These are phyloP conservation scores for Phytophthora sp. DNA, from an alignment of 352 stramenopile species.

Conservation along the genomic window DNA sequence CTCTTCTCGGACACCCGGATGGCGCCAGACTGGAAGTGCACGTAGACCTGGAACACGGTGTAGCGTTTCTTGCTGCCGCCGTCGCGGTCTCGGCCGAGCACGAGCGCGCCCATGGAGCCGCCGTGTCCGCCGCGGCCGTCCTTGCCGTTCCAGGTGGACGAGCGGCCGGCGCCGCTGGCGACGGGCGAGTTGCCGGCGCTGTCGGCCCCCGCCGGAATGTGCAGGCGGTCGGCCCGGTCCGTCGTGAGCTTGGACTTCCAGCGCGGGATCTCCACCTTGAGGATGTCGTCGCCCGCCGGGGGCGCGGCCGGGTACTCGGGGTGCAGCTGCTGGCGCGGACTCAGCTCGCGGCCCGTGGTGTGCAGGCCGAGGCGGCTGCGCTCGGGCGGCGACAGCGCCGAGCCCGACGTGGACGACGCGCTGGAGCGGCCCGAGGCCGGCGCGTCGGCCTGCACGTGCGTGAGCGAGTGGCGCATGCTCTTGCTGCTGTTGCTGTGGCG, in stretches of 20 bases:
- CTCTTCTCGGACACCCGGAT: slow-evolving; percentile 74
- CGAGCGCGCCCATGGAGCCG: slow-evolving; percentile 40
- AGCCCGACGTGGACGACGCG: slow-evolving; percentile 36
- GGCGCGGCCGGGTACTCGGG: slow-evolving; percentile 36
- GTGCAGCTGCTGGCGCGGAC: slow-evolving; percentile 36
- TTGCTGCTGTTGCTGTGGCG: slow-evolving; percentile 38
- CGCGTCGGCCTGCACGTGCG: slow-evolving; percentile 42
- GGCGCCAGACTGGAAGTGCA: slow-evolving; percentile 75
- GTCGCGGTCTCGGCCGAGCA: slow-evolving; percentile 27
- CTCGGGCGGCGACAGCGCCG: slow-evolving; percentile 27
- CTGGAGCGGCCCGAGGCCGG: slow-evolving; percentile 30
- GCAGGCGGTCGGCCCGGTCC: slow-evolving; percentile 49
- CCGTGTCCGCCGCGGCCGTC: slow-evolving; percentile 41
- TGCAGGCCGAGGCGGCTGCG: slow-evolving; percentile 26
- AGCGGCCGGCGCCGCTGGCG: slow-evolving; percentile 25
- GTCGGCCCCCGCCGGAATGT: slow-evolving; percentile 29
- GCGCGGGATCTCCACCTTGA: slow-evolving; percentile 75
- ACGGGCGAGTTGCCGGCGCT: slow-evolving; percentile 44
- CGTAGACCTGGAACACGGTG: slow-evolving; percentile 80
- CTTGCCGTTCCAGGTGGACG: slow-evolving; percentile 63
- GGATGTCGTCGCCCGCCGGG: slow-evolving; percentile 57
- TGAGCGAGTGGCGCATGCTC: slow-evolving; percentile 56
- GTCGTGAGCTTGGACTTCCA: slow-evolving; percentile 68
- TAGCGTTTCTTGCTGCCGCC: slow-evolving; percentile 63
- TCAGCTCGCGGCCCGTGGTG: slow-evolving; percentile 32